phyloP scores from a whole-genome alignment of 164 flowering plant genomes.

The Aristolochia californica region DNA sequence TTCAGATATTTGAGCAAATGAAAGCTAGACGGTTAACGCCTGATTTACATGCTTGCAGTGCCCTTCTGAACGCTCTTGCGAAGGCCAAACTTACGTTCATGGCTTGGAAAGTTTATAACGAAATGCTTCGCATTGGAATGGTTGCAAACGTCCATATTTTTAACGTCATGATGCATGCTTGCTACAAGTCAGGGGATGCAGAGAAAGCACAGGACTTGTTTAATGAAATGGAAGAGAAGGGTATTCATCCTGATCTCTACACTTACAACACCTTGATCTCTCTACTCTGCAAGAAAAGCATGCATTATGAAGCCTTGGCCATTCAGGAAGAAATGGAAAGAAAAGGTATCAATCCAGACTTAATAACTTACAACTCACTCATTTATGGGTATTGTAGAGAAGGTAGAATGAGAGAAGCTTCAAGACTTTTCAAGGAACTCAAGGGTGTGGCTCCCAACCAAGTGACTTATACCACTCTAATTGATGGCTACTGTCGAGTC shows the following conservation, averaged over 20 bases:
- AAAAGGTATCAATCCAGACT: conserved; percentile 60
- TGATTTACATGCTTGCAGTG: conserved; percentile 74
- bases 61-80: conserved; percentile 54
- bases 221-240: conserved; percentile 53
- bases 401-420: conserved; percentile 86
- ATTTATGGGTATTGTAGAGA: conserved; percentile 68
- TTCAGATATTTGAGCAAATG: conserved; percentile 78
- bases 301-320: conserved; percentile 81
- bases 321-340: conserved; percentile 74
- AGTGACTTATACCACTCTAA: conserved; percentile 77
- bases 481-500: conserved; percentile 78
- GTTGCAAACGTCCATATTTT: conserved; percentile 57
- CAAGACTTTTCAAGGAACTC: conserved; percentile 60
- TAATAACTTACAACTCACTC: conserved; percentile 73
- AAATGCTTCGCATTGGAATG: conserved; percentile 52
- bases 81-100: conserved; percentile 50
- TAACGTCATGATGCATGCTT: conserved; percentile 87
- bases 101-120: conserved; percentile 62
- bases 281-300: conserved; percentile 65
- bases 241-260: conserved; percentile 50
- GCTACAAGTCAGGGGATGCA: conserved; percentile 61
- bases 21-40: conserved; percentile 35
- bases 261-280: conserved; percentile 75
- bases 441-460: conserved; percentile 56
- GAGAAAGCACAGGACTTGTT: conserved; percentile 58